These are phyloP conservation scores for Sanghuangporus baumii DNA, from an alignment of 1,284 basidiomycete species.

Conservation along the genomic window DNA sequence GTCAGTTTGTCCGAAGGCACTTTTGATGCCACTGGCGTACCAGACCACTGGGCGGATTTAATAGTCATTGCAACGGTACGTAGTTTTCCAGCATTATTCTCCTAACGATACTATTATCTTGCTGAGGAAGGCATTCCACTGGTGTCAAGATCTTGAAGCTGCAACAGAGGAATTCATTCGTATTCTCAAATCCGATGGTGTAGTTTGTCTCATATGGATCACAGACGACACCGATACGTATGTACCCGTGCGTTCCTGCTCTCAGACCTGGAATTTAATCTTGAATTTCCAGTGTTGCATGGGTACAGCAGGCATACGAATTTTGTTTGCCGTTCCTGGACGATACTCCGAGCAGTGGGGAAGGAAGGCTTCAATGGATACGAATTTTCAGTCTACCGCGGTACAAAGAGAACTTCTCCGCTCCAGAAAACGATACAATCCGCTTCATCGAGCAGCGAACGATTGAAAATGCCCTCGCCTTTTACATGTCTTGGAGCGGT, in stretches of 20 bases:
- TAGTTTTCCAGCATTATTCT: not conserved
- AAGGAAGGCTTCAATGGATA: constrained; percentile 64
- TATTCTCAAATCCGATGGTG: constrained; percentile 61
- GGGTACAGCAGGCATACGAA: not conserved
- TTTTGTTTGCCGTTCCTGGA: not conserved
- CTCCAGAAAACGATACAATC: constrained; percentile 50
- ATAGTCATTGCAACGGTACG: constrained; percentile 67
- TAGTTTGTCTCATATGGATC: constrained; percentile 69
- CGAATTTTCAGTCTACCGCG: constrained; percentile 49
- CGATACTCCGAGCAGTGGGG: not conserved
- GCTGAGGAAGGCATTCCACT: constrained; percentile 65
- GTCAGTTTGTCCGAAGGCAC: constrained; percentile 52
- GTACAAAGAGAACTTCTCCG: constrained; percentile 47
- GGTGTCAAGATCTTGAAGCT: constrained; percentile 68
- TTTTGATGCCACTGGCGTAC: constrained; percentile 55
- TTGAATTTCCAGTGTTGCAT: not conserved
- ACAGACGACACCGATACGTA: constrained; percentile 46
- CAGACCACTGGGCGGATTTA: constrained; percentile 66
- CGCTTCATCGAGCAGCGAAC: constrained; percentile 36
- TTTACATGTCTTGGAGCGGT: constrained; percentile 71
- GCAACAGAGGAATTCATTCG: constrained; percentile 64
- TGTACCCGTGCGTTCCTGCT: constrained; percentile 50
- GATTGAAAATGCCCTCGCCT: constrained; percentile 45
- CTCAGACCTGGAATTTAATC: constrained; percentile 35
- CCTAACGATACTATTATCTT: not conserved